These are phyloP conservation scores for Amylostereum areolatum DNA, from an alignment of 1,284 basidiomycete genomes.

Conservation along the genomic window DNA sequence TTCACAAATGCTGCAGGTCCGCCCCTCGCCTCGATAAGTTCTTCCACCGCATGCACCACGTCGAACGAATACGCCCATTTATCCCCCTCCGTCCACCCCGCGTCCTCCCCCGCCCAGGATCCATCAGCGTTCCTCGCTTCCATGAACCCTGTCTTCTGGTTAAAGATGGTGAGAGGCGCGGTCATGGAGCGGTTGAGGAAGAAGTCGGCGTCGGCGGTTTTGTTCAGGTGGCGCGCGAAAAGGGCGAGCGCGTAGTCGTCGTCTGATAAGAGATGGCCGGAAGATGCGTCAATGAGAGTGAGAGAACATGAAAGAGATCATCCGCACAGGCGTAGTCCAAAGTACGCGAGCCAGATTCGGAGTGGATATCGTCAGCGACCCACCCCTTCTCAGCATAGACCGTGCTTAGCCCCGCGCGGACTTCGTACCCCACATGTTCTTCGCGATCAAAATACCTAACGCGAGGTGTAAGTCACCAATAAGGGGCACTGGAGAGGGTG, in stretches of 20 bases:
- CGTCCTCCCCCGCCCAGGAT: constrained; percentile 63
- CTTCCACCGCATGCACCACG: constrained; percentile 66
- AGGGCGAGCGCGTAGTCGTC: constrained; percentile 73
- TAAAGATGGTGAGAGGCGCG: constrained; percentile 65
- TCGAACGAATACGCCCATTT: constrained; percentile 82
- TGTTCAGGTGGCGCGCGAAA: constrained; percentile 49
- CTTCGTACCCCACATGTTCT: constrained; percentile 79
- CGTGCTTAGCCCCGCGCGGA: constrained; percentile 69
- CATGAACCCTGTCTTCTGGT: constrained; percentile 72
- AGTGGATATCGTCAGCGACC: constrained; percentile 77
- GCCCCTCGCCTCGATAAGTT: constrained; percentile 58
- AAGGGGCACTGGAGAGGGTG: background rate
- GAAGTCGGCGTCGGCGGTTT: constrained; percentile 42
- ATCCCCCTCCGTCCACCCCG: constrained; percentile 80
- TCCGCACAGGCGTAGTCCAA: constrained; percentile 78
- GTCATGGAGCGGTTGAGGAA: constrained; percentile 51
- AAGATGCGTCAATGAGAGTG: too few species aligned
- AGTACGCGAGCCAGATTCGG: constrained; percentile 72
- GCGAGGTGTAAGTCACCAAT: background rate
- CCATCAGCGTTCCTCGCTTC: constrained; percentile 70
- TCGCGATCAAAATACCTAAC: constrained; percentile 67
- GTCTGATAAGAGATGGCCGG: too few species aligned
- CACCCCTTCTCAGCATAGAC: constrained; percentile 66
- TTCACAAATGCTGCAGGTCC: constrained; percentile 59
- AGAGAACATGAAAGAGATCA: too few species aligned